Evolutionary conservation across 805 yeast species (phyloP).

Genomic region (Pichia rugopelliculosa): DNA sequence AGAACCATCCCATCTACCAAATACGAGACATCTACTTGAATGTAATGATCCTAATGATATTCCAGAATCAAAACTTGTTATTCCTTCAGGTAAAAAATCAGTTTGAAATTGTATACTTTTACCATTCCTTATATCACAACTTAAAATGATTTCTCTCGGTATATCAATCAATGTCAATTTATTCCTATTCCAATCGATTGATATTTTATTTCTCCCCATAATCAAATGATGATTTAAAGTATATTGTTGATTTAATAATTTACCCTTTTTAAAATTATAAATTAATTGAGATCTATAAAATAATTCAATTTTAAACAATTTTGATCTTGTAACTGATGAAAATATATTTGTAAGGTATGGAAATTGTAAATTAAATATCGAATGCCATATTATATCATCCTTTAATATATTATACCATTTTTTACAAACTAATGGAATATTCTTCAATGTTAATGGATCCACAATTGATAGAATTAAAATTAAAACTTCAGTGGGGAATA

Average conservation of each 20-base stretch:
- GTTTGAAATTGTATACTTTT: constrained; percentile 4
- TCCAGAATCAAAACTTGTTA: constrained; percentile 23
- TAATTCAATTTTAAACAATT: constrained; percentile 42
- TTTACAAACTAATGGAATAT: constrained; percentile 38
- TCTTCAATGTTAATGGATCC: constrained; percentile 37
- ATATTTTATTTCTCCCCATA: not conserved
- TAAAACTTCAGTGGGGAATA: constrained; percentile 42
- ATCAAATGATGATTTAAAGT: constrained; percentile 1
- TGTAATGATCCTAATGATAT: not conserved
- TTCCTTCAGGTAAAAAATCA: constrained; percentile 26
- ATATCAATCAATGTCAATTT: constrained; percentile 9
- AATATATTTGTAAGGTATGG: constrained; percentile 29
- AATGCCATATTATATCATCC: constrained; percentile 42
- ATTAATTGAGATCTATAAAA: constrained; percentile 31
- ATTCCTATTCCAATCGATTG: constrained; percentile 10
- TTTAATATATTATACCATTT: constrained; percentile 39
- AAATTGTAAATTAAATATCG: constrained; percentile 35
- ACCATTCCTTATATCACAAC: constrained; percentile 11
- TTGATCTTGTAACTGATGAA: constrained; percentile 38
- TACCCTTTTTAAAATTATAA: constrained; percentile 6
- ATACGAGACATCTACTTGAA: constrained; percentile 21
- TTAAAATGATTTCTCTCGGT: constrained; percentile 5
- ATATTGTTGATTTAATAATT: constrained; percentile 5
- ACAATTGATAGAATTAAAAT: constrained; percentile 38
- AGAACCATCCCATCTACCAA: constrained; percentile 31